Base-by-base conservation (phyloP, 2,329 filamentous ascomycete species). In the Aspergillus calidoustus region DNA sequence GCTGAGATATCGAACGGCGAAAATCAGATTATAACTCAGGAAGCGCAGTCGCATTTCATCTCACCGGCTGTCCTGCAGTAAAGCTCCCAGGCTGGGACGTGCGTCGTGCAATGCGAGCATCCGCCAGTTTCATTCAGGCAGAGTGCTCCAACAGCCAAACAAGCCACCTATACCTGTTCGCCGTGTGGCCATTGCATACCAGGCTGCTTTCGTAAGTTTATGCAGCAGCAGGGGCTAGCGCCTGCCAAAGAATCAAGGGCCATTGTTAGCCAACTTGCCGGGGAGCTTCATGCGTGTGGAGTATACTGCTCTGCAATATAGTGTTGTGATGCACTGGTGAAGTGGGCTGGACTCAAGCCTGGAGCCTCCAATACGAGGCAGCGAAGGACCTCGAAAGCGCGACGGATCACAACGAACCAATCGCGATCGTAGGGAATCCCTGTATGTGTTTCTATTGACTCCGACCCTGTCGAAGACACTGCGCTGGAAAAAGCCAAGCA, bases 401-500 rank as follows among this genome's bases (percentile, higher is more conserved):
- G 28, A 50, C 31, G 28, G 47, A 53, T 28, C 30, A 23, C 47
- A 47, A 28, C 46, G 41, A 54, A 49, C 38, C 53, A 60, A 54
- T 53, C 49, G 58, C 50, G 54, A 56, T 47, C 54, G 49, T 44
- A 61, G 34, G n/a, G 34, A 58, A 61, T 50, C 50, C 31, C 30
- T 41, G 23, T 53, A 41, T 19, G 53, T 30, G 25, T 57, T 47
- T 30, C 30, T 44, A 31, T 53, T 47, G 53, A 48, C 54, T 44
- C 47, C 41, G 46, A 50, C 28, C 31, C 58, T 55, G 43, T 51
- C 47, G 47, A 55, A 48, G 19, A 56, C 47, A 52, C 34, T 60
- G 52, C 34, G 46, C 38, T 47, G 38, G 34, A 50, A 46, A 22
- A 50, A 54, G 59, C 59, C 59, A 61, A 61, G 59, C 54, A 57